Percentiles rank a stretch among this genome's conserved stretches.
Conservation (phyloP, 2,329 filamentous ascomycete genomes). For the Alternaria triticina region DNA sequence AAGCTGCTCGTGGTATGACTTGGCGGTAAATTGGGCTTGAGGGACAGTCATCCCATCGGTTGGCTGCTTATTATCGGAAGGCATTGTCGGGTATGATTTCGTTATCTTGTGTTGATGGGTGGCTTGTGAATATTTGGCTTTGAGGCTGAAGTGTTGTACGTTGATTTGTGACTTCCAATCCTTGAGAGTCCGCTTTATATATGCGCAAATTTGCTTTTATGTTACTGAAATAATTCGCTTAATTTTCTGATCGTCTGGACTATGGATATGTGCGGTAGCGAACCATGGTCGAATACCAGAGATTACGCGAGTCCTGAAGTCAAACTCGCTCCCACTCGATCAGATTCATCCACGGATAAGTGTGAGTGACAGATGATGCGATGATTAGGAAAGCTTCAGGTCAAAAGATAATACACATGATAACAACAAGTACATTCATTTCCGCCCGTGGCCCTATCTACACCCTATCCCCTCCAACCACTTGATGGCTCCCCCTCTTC, state of each 20-base stretch:
- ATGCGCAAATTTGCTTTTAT: neutral
- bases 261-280: neutral
- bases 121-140: neutral
- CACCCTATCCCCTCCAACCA: neutral
- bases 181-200: neutral
- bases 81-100: neutral
- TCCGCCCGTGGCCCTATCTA: neutral
- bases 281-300: neutral
- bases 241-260: neutral
- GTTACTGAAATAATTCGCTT: neutral
- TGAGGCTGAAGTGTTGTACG: neutral
- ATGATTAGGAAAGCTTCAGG: neutral
- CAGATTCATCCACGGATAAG: too few species aligned
- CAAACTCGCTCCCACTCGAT: neutral
- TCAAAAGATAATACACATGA: neutral
- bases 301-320: neutral
- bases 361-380: too few species aligned
- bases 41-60: neutral
- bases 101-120: accelerated
- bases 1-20: neutral
- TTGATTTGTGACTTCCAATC: neutral
- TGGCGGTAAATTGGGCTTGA: neutral
- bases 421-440: neutral
- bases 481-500: neutral
- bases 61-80: neutral